Percentiles rank a stretch among this genome's conserved stretches.
These are phyloP conservation scores for Vigna mungo DNA, from an alignment of 306 rosid species.

Conservation along the genomic window DNA sequence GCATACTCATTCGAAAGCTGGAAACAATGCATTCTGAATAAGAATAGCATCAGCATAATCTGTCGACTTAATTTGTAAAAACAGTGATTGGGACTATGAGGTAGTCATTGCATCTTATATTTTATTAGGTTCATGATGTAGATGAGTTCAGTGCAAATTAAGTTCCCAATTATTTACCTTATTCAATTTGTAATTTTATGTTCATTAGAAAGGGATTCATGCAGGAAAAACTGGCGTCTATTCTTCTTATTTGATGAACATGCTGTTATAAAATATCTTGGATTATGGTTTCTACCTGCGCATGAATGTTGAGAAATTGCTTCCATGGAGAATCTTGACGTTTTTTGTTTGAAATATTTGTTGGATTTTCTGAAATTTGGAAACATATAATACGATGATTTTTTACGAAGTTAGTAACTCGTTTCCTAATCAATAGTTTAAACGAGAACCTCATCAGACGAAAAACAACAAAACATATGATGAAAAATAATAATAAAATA, in stretches of 20 bases:
- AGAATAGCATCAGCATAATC: slow-evolving; percentile 40
- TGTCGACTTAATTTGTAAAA: slow-evolving; percentile 40
- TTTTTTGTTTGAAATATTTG: slow-evolving; percentile 18
- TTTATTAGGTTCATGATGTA: slow-evolving; percentile 31
- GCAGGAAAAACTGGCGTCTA: slow-evolving; percentile 1
- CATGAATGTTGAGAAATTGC: not conserved
- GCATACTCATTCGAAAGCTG: slow-evolving; percentile 32
- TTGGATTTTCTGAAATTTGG: not conserved
- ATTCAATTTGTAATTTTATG: slow-evolving; percentile 25
- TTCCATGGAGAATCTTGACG: not conserved
- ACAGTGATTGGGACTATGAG: slow-evolving; percentile 18
- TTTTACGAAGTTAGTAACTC: not conserved
- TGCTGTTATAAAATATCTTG: slow-evolving; percentile 8
- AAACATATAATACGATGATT: not conserved
- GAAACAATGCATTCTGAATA: slow-evolving; percentile 26
- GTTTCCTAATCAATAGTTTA: not conserved
- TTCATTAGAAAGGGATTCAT: slow-evolving; percentile 14
- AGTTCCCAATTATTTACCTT: slow-evolving; percentile 19
- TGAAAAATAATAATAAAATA: no score
- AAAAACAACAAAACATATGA: no score
- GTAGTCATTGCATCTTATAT: slow-evolving; percentile 22
- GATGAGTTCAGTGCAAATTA: slow-evolving; percentile 30
- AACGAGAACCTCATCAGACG: no score
- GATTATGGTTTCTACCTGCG: slow-evolving; percentile 8
- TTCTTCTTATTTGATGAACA: slow-evolving; percentile 25